These are phyloP conservation scores for Bocquillonia castaneifolia DNA, from an alignment of 441 rosid genomes.

Conservation along the genomic window DNA sequence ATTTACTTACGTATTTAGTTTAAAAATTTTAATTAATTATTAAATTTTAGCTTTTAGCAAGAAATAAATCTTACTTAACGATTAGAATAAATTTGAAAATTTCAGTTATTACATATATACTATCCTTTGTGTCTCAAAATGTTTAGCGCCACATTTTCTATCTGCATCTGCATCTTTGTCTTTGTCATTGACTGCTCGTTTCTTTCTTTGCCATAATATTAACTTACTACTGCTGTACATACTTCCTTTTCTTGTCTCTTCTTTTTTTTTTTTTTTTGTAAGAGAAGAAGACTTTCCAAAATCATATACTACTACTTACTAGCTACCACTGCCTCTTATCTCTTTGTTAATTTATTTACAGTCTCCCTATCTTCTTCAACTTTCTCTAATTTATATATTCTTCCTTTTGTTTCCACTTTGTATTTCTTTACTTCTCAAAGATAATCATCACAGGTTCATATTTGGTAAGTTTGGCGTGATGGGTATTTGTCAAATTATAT, in stretches of 20 bases:
- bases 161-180: no score
- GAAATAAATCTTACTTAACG: no score
- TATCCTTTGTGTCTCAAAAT: no score
- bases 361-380: neutral
- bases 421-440: neutral
- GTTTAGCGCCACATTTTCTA: neutral
- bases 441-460: neutral
- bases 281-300: neutral
- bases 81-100: no score
- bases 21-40: no score
- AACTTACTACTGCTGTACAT: no score
- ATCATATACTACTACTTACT: no score
- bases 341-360: no score
- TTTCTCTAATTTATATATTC: neutral
- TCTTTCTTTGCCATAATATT: neutral
- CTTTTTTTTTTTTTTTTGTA: neutral
- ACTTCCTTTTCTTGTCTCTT: neutral
- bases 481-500: slow-evolving; percentile 8
- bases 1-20: no score
- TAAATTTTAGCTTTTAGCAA: no score
- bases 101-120: no score
- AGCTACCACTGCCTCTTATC: no score
- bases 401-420: neutral
- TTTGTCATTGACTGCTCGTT: neutral
- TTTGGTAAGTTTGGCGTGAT: slow-evolving; percentile 2